Evolutionary conservation across 108 stramenopile species (phyloP).

Genomic region (Conticribra guillardii): DNA sequence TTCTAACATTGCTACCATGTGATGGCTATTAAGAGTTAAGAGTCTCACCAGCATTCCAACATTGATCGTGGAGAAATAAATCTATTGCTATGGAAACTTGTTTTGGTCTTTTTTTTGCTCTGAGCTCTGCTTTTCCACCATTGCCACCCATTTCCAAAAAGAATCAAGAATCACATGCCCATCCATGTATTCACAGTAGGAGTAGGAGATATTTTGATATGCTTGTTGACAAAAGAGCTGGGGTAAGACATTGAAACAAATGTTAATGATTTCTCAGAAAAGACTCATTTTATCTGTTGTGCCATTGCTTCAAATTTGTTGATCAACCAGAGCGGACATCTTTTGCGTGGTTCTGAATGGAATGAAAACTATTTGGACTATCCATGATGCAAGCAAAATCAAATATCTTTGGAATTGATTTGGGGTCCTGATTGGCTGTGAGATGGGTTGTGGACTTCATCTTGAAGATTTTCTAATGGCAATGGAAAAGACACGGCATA

Average conservation of each 20-base stretch:
- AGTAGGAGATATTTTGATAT: conserved; percentile 11
- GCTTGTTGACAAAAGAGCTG: neutral
- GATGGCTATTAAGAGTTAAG: no score
- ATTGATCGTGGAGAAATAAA: conserved; percentile 17
- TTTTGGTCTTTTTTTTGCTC: conserved; percentile 7
- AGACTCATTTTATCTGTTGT: conserved; percentile 21
- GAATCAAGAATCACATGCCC: conserved; percentile 2
- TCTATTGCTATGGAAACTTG: conserved; percentile 12
- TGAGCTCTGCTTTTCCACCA: neutral
- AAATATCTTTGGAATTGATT: conserved; percentile 15
- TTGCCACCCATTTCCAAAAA: neutral
- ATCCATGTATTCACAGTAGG: conserved; percentile 25
- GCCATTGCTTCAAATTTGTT: neutral
- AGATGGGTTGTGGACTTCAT: conserved; percentile 17
- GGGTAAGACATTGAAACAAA: neutral
- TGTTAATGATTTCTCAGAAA: conserved; percentile 11
- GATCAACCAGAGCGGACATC: neutral
- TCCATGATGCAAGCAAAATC: conserved; percentile 6
- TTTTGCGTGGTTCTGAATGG: conserved; percentile 2
- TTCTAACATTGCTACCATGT: no score
- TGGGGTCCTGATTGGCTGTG: conserved; percentile 20
- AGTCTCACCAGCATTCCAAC: no score
- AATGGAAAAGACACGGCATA: no score
- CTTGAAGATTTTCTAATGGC: neutral
- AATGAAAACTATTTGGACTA: conserved; percentile 37